A percentile compares a stretch with the other conserved stretches of the same genome.
phyloP scores from a whole-genome alignment of 23 red algal genomes.

The Gracilaria caudata region DNA sequence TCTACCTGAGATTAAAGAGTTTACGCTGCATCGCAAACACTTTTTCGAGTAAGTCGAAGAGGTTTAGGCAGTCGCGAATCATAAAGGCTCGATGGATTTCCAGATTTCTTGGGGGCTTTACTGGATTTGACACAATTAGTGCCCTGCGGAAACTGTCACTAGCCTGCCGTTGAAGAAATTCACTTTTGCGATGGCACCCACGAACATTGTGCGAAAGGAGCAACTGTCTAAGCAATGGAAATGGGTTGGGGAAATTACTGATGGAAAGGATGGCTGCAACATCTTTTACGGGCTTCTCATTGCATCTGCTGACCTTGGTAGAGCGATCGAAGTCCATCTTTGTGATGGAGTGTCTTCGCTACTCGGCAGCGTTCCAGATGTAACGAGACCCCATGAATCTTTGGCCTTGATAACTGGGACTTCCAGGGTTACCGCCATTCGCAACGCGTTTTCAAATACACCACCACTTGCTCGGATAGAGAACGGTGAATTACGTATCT shows the following conservation, averaged over 20 bases:
- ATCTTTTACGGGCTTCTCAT: not conserved
- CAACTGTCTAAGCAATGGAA: not conserved
- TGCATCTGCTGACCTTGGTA: not conserved
- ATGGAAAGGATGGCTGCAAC: not conserved
- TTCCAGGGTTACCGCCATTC: not conserved
- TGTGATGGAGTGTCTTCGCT: not conserved
- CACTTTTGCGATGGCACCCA: not conserved
- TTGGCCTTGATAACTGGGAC: not conserved
- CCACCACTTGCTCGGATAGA: slow-evolving; percentile 11
- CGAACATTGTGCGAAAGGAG: not conserved
- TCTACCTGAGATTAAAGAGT: no score
- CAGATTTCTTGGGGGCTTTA: not conserved
- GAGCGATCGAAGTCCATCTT: not conserved
- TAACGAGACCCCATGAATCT: not conserved
- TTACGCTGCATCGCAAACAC: no score
- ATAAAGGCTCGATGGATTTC: not conserved
- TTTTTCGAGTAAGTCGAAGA: no score
- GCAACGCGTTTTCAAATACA: not conserved
- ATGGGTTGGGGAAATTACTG: slow-evolving; percentile 1
- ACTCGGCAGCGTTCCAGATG: not conserved
- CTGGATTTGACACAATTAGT: no score
- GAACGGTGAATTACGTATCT: slow-evolving; percentile 2
- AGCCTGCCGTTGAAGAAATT: not conserved
- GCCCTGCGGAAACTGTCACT: no score
- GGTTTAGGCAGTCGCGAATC: not conserved